Evolutionary conservation across 1,284 basidiomycete species (phyloP), one percentile per base, ranked within the genome.

Genomic region (Peniophora sp.): DNA sequence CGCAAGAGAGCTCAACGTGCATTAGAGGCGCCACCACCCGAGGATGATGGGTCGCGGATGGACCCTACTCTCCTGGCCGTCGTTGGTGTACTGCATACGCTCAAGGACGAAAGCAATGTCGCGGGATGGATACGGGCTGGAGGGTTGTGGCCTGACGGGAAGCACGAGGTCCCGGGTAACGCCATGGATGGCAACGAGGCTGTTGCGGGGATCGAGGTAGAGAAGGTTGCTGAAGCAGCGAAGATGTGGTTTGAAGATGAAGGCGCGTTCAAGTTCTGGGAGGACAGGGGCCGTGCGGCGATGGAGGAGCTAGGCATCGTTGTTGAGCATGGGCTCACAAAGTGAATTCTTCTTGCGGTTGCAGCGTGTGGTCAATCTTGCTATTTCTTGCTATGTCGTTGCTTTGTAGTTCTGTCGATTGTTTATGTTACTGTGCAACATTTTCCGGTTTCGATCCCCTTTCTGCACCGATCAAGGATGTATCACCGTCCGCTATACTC

Each of bases 51-150:
- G 48, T 62, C 60, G 17, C 48, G 57, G 14, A 79, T 78, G 57
- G 86, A 88, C 59, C 62, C 69, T 44, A 83, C 75, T 0, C 68
- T 90, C 8, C 70, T 90, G 1, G 84, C 83, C 0, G 76, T 88
- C n/a, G 69, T 89, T 17, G 88, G 87, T 1, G 68, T 89, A 10
- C 65, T 90, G n/a, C 81, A 86, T 48, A 69, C 69, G 15, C 58
- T 82, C 18, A 81, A 78, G 58, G 46, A 58, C 41, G 76, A 89
- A 65, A 73, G 68, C 48, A 89, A 83, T 55, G 75, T 88, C 24
- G 79, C 83, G 0, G 77, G 73, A 5, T 89, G 87, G 87, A 72
- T 88, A 49, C 73, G 74, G 9, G 59, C 63, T 10, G 82, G 82
- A 3, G 79, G 81, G 0, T 63, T 87, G 24, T 72, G 74, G 68